phyloP scores from a whole-genome alignment of 306 rosid genomes.

The Cucurbita ficifolia region DNA sequence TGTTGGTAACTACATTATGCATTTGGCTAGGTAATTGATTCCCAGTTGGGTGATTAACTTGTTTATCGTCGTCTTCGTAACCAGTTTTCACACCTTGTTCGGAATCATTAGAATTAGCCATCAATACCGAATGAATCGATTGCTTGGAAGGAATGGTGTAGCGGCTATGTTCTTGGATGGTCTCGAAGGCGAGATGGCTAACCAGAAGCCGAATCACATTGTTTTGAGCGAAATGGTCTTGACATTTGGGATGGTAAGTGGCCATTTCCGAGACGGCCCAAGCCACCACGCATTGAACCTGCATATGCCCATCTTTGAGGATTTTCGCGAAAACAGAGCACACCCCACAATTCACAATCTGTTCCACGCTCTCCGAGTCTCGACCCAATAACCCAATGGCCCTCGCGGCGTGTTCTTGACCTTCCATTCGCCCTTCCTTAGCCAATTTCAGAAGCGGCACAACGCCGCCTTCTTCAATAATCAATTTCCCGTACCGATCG shows the following conservation, averaged over 20 bases:
- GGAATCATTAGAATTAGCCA: slow-evolving; percentile 23
- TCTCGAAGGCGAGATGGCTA: slow-evolving; percentile 66
- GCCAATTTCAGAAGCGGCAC: slow-evolving; percentile 36
- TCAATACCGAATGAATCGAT: slow-evolving; percentile 37
- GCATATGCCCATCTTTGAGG: slow-evolving; percentile 70
- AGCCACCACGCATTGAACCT: slow-evolving; percentile 47
- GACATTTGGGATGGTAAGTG: slow-evolving; percentile 51
- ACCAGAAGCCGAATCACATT: slow-evolving; percentile 52
- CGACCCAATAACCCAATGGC: slow-evolving; percentile 57
- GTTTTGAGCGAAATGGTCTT: slow-evolving; percentile 60
- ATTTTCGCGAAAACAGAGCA: slow-evolving; percentile 44
- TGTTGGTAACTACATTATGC: slow-evolving; percentile 14
- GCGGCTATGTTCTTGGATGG: slow-evolving; percentile 67
- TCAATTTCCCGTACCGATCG: slow-evolving; percentile 49
- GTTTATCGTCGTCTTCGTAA: slow-evolving; percentile 7
- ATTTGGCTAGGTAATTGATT: slow-evolving; percentile 13
- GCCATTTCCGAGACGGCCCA: slow-evolving; percentile 64
- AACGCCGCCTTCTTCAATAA: slow-evolving; percentile 62
- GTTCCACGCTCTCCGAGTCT: slow-evolving; percentile 57
- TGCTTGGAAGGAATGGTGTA: slow-evolving; percentile 32
- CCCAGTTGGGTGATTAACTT: slow-evolving; percentile 17
- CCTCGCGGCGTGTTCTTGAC: slow-evolving; percentile 50
- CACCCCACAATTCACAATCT: slow-evolving; percentile 48
- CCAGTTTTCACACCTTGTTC: neutral
- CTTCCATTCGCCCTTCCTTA: slow-evolving; percentile 47